phyloP scores from a whole-genome alignment of 805 yeast genomes.

The Barnettozyma salicaria region DNA sequence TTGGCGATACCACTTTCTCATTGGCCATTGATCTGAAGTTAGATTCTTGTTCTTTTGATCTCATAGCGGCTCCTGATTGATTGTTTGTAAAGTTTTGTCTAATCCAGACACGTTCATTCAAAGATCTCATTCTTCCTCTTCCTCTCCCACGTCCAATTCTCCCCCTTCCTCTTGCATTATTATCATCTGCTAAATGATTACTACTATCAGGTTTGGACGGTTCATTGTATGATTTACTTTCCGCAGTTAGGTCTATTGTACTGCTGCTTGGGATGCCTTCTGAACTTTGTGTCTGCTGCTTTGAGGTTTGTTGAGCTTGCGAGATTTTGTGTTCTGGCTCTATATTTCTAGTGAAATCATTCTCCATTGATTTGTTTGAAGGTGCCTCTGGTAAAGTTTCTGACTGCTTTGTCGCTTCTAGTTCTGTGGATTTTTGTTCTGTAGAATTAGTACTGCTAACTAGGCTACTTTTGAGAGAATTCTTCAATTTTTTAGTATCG shows the following conservation, averaged over 20 bases:
- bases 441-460: background rate
- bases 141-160: background rate
- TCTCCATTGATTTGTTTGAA: no score
- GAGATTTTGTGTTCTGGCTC: no score
- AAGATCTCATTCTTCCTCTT: constrained; percentile 3
- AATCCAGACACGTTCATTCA: constrained; percentile 7
- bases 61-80: background rate
- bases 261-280: no score
- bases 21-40: background rate
- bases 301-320: no score
- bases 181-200: background rate
- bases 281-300: no score
- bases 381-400: no score
- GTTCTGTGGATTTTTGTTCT: background rate
- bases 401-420: background rate
- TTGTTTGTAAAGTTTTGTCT: background rate
- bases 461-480: constrained; percentile 4
- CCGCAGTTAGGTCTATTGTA: no score
- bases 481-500: constrained; percentile 5
- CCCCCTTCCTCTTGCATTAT: constrained; percentile 9
- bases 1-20: no score
- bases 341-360: no score
- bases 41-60: background rate
- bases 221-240: no score
- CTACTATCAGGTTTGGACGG: no score